Conservation (phyloP, 129 eudicot species). For the carrot (Daucus carota) region DNA sequence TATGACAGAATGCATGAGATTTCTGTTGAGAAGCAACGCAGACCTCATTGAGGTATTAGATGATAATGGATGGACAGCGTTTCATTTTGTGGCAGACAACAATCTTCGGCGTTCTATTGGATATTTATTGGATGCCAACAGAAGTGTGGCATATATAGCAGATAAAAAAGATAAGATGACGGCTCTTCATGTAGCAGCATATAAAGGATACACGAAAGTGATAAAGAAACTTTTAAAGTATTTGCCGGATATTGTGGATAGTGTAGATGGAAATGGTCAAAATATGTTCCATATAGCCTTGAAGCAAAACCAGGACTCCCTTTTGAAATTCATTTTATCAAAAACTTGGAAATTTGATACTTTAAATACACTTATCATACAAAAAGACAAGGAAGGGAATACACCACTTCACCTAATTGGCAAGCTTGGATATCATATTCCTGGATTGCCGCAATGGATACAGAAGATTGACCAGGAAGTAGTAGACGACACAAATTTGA, state of each 20-base stretch:
- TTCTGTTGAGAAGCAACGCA: too few relatives aligned
- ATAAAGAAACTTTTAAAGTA: background rate
- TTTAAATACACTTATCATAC: background rate
- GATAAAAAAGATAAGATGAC: background rate
- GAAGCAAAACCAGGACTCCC: background rate
- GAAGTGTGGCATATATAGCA: background rate
- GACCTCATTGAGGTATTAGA: too few relatives aligned
- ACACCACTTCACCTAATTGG: conserved; percentile 14
- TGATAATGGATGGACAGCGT: too few relatives aligned
- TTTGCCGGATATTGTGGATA: conserved; percentile 9
- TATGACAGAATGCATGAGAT: too few relatives aligned
- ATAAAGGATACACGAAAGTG: fast-evolving
- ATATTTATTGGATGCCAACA: background rate
- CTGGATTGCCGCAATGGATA: background rate
- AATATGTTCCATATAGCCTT: conserved; percentile 4
- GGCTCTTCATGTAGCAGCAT: background rate
- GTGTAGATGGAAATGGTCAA: background rate
- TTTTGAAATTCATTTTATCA: background rate
- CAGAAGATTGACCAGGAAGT: background rate
- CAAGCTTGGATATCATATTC: background rate
- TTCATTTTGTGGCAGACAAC: too few relatives aligned
- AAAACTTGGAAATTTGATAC: background rate
- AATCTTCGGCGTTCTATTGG: fast-evolving
- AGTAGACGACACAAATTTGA: background rate
- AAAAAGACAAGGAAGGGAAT: conserved; percentile 7